Base-by-base conservation (phyloP, 768 basidiomycete species). In the Trametes punicea region DNA sequence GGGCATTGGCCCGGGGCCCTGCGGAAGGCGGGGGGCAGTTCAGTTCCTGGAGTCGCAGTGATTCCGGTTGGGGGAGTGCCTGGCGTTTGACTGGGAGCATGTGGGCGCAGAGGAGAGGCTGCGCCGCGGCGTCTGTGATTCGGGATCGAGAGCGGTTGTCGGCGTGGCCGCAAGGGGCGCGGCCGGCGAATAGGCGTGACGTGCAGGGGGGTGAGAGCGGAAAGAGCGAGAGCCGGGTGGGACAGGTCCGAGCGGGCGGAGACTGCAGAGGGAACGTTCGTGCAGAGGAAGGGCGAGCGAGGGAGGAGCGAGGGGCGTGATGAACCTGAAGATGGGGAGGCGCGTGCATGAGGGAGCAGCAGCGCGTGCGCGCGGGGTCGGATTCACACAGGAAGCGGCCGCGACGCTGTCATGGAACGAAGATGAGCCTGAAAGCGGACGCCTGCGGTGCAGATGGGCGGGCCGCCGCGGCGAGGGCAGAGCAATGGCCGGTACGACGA, bases 81-180 rank as follows among this genome's bases (percentile, higher is more conserved):
- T 60, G 58, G 52, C 38, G 51, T 29, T 49, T 58, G 49, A 51
- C 46, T 34, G 57, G 39, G 38, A 55, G 58, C 58, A 60, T 55
- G 54, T 55, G 58, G 57, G 46, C 36, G 45, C 47, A 46, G 42
- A 38, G 31, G 38, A 51, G 56, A 46, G 56, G 56, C 56, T 51
- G 56, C 49, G 56, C 39, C 42, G 49, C 29, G 50, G 56, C 49
- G 56, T 30, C 45, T 18, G 56, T n/a, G 21, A 26, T 13, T 25
- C 20, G 27, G 33, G 56, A 46, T 34, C 56, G 44, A 38, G 50
- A 46, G 56, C 41, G n/a, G n/a, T 44, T 30, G 44, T n/a, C 9
- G 30, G 50, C 27, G 27, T n/a, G 40, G 11, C 30, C 47, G 39
- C 47, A 21, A 46, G 46, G 44, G 23, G 25, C 29, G 34, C 46